These are phyloP conservation scores for Colletotrichum cuscutae DNA, from an alignment of 2,329 filamentous ascomycete species.

Conservation along the genomic window DNA sequence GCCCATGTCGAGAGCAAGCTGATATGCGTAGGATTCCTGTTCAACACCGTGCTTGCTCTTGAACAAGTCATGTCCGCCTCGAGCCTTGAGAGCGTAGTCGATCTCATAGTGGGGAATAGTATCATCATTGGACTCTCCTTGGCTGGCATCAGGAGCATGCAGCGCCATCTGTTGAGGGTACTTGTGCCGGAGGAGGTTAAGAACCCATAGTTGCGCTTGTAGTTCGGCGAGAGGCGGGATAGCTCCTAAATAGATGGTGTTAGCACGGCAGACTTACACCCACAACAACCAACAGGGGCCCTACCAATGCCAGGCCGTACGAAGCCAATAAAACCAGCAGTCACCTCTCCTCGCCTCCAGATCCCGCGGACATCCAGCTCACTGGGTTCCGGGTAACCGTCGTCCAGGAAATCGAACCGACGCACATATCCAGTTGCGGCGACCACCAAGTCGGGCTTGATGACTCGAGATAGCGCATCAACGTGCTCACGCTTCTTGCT, in stretches of 20 bases:
- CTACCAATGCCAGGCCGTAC: conserved; percentile 55
- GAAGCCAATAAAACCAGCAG: conserved; percentile 58
- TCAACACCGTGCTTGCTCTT: conserved; percentile 54
- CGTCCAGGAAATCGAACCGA: conserved; percentile 52
- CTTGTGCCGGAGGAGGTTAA: conserved; percentile 47
- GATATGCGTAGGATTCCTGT: conserved; percentile 61
- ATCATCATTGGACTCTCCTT: conserved; percentile 37
- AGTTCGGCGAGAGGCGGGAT: conserved; percentile 61
- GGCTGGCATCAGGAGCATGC: background rate
- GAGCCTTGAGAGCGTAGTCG: conserved; percentile 52
- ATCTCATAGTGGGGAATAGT: conserved; percentile 48
- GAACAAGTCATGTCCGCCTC: conserved; percentile 46
- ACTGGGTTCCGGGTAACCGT: conserved; percentile 53
- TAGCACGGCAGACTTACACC: background rate
- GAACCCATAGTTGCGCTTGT: conserved; percentile 59
- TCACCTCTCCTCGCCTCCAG: conserved; percentile 53
- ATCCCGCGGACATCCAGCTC: conserved; percentile 64
- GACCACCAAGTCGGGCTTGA: conserved; percentile 56
- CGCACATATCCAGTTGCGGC: conserved; percentile 59
- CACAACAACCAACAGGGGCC: background rate
- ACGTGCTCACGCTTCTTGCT: conserved; percentile 42
- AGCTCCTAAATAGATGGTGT: conserved; percentile 43
- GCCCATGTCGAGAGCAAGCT: conserved; percentile 59
- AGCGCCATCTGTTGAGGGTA: conserved; percentile 39
- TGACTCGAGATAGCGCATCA: conserved; percentile 38